Conservation (phyloP, 805 yeast genomes). For the Candida lessepsii region DNA sequence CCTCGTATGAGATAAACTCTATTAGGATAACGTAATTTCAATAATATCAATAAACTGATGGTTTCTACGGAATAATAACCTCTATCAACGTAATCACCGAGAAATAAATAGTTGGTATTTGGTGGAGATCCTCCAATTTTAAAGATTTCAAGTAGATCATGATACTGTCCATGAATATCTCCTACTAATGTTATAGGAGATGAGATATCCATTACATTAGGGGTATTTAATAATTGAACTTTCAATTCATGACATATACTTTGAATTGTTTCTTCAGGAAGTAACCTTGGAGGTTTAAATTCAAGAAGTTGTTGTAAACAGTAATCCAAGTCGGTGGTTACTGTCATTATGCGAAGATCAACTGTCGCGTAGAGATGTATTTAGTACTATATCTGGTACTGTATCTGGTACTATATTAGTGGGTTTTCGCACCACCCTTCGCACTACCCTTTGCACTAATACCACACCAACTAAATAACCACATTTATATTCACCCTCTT, state of each 20-base stretch:
- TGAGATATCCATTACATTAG: slow-evolving; percentile 79
- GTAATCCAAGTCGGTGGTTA: slow-evolving; percentile 34
- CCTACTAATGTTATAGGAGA: slow-evolving; percentile 96
- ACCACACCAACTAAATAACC: too few relatives aligned
- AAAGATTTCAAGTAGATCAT: slow-evolving; percentile 88
- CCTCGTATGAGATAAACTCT: slow-evolving; percentile 85
- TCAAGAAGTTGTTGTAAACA: slow-evolving; percentile 42
- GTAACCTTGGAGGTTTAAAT: slow-evolving; percentile 40
- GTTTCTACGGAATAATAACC: slow-evolving; percentile 95
- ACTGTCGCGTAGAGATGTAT: too few relatives aligned
- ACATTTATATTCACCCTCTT: too few relatives aligned
- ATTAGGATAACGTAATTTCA: slow-evolving; percentile 84
- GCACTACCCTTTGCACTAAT: too few relatives aligned
- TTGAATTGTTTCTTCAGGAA: slow-evolving; percentile 43
- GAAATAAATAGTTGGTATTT: slow-evolving; percentile 84
- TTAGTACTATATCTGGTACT: too few relatives aligned
- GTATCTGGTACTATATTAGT: too few relatives aligned
- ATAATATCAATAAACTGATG: slow-evolving; percentile 73
- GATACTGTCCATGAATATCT: slow-evolving; percentile 96
- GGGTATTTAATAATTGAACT: slow-evolving; percentile 73
- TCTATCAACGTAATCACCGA: slow-evolving; percentile 96
- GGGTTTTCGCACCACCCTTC: too few relatives aligned
- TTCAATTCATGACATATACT: slow-evolving; percentile 71
- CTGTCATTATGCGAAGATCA: slow-evolving; percentile 2
- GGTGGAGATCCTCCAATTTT: slow-evolving; percentile 93